Conservation (phyloP, 768 basidiomycete species). For the Kwoniella heveanensis region DNA sequence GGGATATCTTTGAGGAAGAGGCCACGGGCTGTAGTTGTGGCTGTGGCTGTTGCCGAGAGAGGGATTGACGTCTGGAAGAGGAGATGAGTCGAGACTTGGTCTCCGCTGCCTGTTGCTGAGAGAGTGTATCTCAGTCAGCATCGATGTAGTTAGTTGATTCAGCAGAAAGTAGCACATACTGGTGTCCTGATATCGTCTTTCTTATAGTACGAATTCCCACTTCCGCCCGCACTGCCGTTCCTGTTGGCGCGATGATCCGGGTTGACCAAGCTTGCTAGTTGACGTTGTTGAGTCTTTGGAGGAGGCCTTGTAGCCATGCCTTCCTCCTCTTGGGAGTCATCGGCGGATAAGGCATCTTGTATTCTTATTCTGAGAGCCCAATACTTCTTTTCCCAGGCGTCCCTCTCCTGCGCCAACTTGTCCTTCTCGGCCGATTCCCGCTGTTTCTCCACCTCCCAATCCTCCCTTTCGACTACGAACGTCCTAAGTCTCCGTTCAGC, state of each 20-base stretch:
- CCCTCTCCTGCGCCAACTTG: conserved; percentile 19
- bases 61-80: neutral
- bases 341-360: conserved; percentile 7
- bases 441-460: neutral
- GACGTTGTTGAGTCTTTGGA: neutral
- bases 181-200: neutral
- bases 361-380: conserved; percentile 9
- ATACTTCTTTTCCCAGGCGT: conserved; percentile 24
- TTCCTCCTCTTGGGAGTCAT: conserved; percentile 9
- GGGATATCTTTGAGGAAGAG: conserved; percentile 11
- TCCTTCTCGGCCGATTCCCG: neutral
- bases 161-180: too few relatives aligned
- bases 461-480: conserved; percentile 12
- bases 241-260: neutral
- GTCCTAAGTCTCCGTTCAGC: conserved; percentile 4
- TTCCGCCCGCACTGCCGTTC: neutral
- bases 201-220: neutral
- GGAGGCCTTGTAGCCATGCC: too few relatives aligned
- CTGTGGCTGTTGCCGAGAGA: neutral
- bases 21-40: neutral
- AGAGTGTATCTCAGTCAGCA: neutral
- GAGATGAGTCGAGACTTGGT: neutral
- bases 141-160: too few relatives aligned
- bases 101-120: too few relatives aligned
- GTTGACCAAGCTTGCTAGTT: neutral